Percentiles rank a stretch among this genome's conserved stretches.
Conservation (phyloP, 2,329 filamentous ascomycete genomes). For the Clathrospora elynae region DNA sequence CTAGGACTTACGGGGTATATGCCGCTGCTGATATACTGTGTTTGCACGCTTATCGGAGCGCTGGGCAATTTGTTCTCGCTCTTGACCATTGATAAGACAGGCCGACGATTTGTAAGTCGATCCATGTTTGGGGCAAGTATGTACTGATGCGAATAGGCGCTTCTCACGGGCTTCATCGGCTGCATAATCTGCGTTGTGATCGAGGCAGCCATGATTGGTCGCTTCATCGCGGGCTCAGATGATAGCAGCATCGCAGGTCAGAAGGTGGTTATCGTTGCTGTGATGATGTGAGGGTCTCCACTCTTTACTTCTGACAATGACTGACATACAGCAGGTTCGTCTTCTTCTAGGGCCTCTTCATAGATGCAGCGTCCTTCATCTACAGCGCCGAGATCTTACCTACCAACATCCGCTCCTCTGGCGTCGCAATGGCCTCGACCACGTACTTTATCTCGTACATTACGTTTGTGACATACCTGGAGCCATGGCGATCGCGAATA, state of each 20-base stretch:
- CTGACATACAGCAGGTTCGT: conserved; percentile 10
- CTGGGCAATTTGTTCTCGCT: conserved; percentile 29
- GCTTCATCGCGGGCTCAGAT: conserved; percentile 21
- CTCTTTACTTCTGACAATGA: background rate
- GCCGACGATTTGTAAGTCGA: conserved; percentile 23
- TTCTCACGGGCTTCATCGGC: conserved; percentile 30
- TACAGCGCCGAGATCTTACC: conserved; percentile 32
- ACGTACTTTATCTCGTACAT: conserved; percentile 27
- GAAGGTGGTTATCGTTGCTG: conserved; percentile 30
- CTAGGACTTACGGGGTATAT: conserved; percentile 26
- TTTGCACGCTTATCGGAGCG: conserved; percentile 33
- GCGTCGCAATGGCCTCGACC: conserved; percentile 23
- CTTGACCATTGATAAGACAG: conserved; percentile 30
- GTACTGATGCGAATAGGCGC: conserved; percentile 17
- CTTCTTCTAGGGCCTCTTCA: conserved; percentile 27
- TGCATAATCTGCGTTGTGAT: conserved; percentile 25
- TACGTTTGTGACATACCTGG: conserved; percentile 24
- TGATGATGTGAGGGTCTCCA: conserved; percentile 22
- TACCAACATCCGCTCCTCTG: conserved; percentile 25
- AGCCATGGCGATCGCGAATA: conserved; percentile 26
- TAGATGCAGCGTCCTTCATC: conserved; percentile 31
- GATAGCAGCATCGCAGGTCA: conserved; percentile 19
- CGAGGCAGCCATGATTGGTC: conserved; percentile 32
- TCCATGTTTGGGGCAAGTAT: background rate
- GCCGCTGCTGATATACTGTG: conserved; percentile 33